A percentile compares a stretch with the other conserved stretches of the same genome.
phyloP scores from a whole-genome alignment of 2,329 filamentous ascomycete species.

The Raffaelea deltoideospora region DNA sequence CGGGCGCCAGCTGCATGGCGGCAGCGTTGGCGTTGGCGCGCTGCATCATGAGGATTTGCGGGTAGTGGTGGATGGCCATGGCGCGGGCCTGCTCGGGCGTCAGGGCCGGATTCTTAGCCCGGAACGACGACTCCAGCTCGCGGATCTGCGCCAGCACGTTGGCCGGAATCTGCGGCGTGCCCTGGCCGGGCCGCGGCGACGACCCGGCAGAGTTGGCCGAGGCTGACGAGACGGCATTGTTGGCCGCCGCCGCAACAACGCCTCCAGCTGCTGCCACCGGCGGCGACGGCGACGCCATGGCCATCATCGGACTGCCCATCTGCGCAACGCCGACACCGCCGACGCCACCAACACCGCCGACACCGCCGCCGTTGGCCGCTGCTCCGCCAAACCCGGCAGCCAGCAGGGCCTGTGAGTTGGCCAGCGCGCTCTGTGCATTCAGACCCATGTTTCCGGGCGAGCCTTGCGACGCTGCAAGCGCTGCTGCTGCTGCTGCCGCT shows the following conservation, averaged over 20 bases:
- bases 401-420: conserved; percentile 35
- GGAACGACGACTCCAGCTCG: conserved; percentile 35
- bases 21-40: conserved; percentile 26
- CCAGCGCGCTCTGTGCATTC: conserved; percentile 36
- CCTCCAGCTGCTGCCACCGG: neutral
- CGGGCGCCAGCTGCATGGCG: conserved; percentile 42
- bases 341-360: conserved; percentile 27
- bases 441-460: conserved; percentile 24
- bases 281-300: conserved; percentile 16
- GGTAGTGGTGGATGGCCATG: conserved; percentile 35
- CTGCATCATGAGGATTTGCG: conserved; percentile 30
- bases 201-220: too few species aligned
- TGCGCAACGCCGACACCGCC: conserved; percentile 11
- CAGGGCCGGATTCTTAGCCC: conserved; percentile 34
- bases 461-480: conserved; percentile 11
- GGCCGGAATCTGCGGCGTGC: conserved; percentile 28
- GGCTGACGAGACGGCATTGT: too few species aligned
- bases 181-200: conserved; percentile 22
- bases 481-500: too few species aligned
- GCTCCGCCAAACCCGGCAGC: conserved; percentile 35
- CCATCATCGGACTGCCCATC: conserved; percentile 20
- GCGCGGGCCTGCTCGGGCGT: conserved; percentile 33
- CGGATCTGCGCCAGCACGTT: conserved; percentile 32
- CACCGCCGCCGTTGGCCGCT: conserved; percentile 24
- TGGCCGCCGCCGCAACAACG: neutral